A percentile compares a stretch with the other conserved stretches of the same genome.
Conservation (phyloP, 495 filamentous ascomycete genomes). For the Venustampulla echinocandica region DNA sequence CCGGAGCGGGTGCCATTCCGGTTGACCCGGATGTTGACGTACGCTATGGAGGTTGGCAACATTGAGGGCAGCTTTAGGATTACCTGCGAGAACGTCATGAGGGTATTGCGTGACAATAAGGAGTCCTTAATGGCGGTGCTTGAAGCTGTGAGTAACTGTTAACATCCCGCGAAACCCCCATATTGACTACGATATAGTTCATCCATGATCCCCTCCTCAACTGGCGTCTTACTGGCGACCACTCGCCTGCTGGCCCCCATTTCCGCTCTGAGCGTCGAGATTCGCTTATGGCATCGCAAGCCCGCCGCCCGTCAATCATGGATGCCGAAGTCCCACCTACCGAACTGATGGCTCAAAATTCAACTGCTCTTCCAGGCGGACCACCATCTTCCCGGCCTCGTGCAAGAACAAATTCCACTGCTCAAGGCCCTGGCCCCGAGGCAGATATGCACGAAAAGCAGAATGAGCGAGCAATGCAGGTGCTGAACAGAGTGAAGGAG, state of each 20-base stretch:
- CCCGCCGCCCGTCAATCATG: constrained; percentile 61
- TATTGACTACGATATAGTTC: constrained; percentile 47
- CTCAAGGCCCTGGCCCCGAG: constrained; percentile 24
- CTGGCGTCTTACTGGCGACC: constrained; percentile 85
- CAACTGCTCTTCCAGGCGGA: constrained; percentile 35
- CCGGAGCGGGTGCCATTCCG: constrained; percentile 96
- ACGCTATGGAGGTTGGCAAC: constrained; percentile 99
- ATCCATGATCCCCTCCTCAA: constrained; percentile 97
- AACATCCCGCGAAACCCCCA: not conserved
- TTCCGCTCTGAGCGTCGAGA: constrained; percentile 67
- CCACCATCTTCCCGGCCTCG: constrained; percentile 42
- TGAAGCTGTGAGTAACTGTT: constrained; percentile 68
- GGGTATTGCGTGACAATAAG: constrained; percentile 91
- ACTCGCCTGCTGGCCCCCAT: constrained; percentile 65
- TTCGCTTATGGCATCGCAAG: constrained; percentile 29
- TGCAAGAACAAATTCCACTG: constrained; percentile 45
- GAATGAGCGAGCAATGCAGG: constrained; percentile 87
- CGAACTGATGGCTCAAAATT: constrained; percentile 36
- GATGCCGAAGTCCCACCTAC: constrained; percentile 48
- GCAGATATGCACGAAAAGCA: constrained; percentile 62
- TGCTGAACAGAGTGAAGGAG: constrained; percentile 83
- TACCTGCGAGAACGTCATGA: constrained; percentile 97
- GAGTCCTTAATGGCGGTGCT: constrained; percentile 97
- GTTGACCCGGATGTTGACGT: constrained; percentile 95
- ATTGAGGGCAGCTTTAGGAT: constrained; percentile 97